Base-by-base conservation (phyloP, 495 filamentous ascomycete species). In the Tuber magnatum region DNA sequence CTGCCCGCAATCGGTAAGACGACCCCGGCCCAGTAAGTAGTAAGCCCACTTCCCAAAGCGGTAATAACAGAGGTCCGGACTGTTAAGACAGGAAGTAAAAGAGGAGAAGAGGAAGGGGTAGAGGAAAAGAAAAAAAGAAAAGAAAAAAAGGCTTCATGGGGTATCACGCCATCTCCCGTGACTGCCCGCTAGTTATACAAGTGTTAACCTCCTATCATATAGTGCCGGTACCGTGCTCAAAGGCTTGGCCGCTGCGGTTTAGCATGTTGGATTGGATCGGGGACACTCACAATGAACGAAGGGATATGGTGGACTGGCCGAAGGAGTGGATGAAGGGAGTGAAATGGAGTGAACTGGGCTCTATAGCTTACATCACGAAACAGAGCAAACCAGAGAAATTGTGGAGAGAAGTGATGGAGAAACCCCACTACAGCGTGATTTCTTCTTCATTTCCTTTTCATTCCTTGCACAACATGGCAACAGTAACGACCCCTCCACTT, bases 101-200 rank as follows among this genome's bases (percentile, higher is more conserved):
- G 18, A 28, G n/a, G 8, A 14, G 16, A 35, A 35, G 8, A 14
- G 16, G 18, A 35, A 7, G 32, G n/a, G 28, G 12, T 32, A 61
- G 3, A 32, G 28, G 12, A 20, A 28, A 35, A 35, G 18, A 65
- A 35, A 35, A 4, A 35, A 7, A 65, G 14, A 61, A 14, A 56
- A 8, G 3, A 56, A 28, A 61, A 14, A 61, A 61, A 3, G 56
- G 28, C 28, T 65, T 35, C 28, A 35, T 65, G 56, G 56, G 56
- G 32, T 32, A 65, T 65, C 56, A 65, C 56, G 56, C 56, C 56
- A 65, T 65, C 56, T 20, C 56, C 56, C 56, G 56, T 65, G 56
- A 65, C 56, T 65, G 4, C 56, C 24, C 28, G 51, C 51, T 2
- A 32, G n/a, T 4, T 61, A 24, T 35, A 65, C 56, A 18, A 35